phyloP scores from a whole-genome alignment of 2,329 filamentous ascomycete genomes.

The Fusarium hainanense region DNA sequence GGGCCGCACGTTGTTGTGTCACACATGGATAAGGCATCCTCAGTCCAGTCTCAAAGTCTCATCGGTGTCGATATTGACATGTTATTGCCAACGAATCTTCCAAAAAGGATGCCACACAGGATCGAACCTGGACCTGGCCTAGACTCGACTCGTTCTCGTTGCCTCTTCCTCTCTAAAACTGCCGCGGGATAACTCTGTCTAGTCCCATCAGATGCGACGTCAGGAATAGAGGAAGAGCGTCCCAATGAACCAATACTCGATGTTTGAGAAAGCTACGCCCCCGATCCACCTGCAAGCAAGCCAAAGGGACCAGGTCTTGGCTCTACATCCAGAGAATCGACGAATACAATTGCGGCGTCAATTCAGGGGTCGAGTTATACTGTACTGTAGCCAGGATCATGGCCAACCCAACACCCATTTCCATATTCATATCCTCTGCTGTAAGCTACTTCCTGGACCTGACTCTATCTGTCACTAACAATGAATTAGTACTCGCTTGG shows the following conservation, averaged over 20 bases:
- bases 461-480: slow-evolving; percentile 17
- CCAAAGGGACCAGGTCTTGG: slow-evolving; percentile 40
- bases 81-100: slow-evolving; percentile 8
- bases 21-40: slow-evolving; percentile 34
- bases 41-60: slow-evolving; percentile 11
- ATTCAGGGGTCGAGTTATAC: slow-evolving; percentile 20
- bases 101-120: slow-evolving; percentile 21
- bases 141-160: slow-evolving; percentile 6
- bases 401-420: slow-evolving; percentile 38
- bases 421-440: slow-evolving; percentile 25
- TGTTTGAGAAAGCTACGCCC: slow-evolving; percentile 37
- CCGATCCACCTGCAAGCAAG: slow-evolving; percentile 44
- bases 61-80: slow-evolving; percentile 7
- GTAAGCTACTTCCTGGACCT: slow-evolving; percentile 24
- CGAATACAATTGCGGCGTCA: slow-evolving; percentile 35
- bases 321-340: slow-evolving; percentile 18
- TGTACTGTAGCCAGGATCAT: slow-evolving; percentile 31
- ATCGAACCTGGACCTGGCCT: slow-evolving; percentile 1
- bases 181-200: slow-evolving; percentile 6
- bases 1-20: slow-evolving; percentile 43
- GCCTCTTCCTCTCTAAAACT: slow-evolving; percentile 7
- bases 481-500: slow-evolving; percentile 25
- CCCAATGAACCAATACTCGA: slow-evolving; percentile 12
- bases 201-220: slow-evolving; percentile 32
- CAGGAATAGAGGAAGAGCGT: slow-evolving; percentile 11